Base-by-base conservation (phyloP, 331 rosid genomes). In the Prunus yedoensis region DNA sequence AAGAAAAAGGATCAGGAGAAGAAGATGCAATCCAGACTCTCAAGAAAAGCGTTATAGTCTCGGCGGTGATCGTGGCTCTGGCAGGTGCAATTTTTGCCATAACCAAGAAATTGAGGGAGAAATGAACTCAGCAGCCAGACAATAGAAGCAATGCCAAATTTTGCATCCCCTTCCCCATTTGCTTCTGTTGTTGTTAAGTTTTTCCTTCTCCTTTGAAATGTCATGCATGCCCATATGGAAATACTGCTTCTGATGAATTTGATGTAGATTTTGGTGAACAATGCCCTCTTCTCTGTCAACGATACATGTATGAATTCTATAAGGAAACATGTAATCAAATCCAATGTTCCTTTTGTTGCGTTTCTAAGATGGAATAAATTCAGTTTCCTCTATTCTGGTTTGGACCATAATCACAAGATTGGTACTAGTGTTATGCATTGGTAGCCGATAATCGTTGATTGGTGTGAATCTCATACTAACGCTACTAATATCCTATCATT, bases 91-190 rank as follows among this genome's bases (percentile, higher is more conserved):
- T 85, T 58, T 77, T 86, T 47, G 91, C 86, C 70, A 66, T 91
- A 35, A 68, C 90, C 79, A 85, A 89, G 83, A 89, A 89, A 66
- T 66, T 87, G 58, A 87, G 77, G 56, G 88, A 89, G 85, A 90
- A 88, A 81, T 71, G 73, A 71, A 64, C 14, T 20, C 4, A n/a
- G 35, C 17, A 1, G 20, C 66, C 73, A 11, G 54, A 5, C 54
- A 25, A 30, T 25, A 51, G 65, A 59, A 71, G 49, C 77, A 71
- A 41, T 35, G 69, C 62, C 32, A 77, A 70, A 75, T 32, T 75
- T 75, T 32, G 58, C 32, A 66, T 16, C n/a, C 43, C 7, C 32
- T 68, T 30, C 23, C 23, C 45, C 14, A 15, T 57, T 69, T 17
- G 52, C 41, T 69, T 68, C 45, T 58, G 4, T 46, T 77, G 25